phyloP scores from a whole-genome alignment of 2,329 filamentous ascomycete species.

The Talaromyces piceae region DNA sequence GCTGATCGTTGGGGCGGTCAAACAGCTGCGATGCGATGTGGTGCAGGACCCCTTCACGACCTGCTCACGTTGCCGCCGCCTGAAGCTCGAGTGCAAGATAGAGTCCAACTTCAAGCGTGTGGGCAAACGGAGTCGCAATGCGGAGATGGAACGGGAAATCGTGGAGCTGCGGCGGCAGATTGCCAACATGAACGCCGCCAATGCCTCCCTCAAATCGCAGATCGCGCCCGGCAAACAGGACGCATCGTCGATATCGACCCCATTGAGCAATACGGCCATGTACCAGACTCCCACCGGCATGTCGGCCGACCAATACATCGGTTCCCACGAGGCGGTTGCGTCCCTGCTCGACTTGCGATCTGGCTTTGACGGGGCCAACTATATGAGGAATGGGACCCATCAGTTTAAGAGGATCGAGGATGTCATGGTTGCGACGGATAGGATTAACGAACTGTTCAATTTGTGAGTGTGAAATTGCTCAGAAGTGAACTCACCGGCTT shows the following conservation, averaged over 20 bases:
- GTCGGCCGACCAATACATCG: constrained; percentile 37
- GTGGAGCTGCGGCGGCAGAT: constrained; percentile 44
- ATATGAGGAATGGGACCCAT: constrained; percentile 43
- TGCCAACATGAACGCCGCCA: constrained; percentile 23
- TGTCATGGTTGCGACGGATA: constrained; percentile 37
- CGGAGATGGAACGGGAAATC: constrained; percentile 55
- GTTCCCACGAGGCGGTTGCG: constrained; percentile 44
- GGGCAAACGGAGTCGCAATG: constrained; percentile 59
- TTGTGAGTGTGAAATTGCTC: constrained; percentile 23
- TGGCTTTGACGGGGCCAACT: constrained; percentile 36
- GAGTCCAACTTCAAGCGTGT: constrained; percentile 63
- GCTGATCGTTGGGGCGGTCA: constrained; percentile 3
- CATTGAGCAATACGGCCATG: constrained; percentile 25
- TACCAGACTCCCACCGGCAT: constrained; percentile 30
- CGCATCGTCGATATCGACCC: constrained; percentile 19
- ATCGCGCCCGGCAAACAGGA: constrained; percentile 24
- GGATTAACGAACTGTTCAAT: constrained; percentile 39
- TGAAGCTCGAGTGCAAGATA: constrained; percentile 58
- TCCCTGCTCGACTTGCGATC: constrained; percentile 44
- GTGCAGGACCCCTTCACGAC: constrained; percentile 55
- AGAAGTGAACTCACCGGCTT: neutral
- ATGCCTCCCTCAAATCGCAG: constrained; percentile 16
- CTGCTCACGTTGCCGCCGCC: constrained; percentile 56
- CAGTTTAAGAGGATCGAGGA: constrained; percentile 47
- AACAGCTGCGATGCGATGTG: constrained; percentile 60